These are phyloP conservation scores for Colletotrichum destructivum DNA, from an alignment of 2,329 filamentous ascomycete genomes.

Conservation along the genomic window DNA sequence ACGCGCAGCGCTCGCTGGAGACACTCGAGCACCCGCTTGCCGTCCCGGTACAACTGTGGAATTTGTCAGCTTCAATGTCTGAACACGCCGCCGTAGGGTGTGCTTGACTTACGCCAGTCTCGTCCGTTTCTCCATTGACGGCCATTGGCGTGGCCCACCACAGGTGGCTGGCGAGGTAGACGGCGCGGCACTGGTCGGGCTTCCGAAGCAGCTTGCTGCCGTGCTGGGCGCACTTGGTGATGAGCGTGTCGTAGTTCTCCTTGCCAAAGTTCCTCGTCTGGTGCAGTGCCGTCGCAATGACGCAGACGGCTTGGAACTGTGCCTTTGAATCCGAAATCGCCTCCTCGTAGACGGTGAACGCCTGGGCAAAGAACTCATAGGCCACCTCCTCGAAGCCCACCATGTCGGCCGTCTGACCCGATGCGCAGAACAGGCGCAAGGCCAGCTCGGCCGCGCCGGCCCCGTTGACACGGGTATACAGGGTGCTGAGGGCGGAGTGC, in stretches of 20 bases:
- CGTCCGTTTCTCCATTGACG: conserved; percentile 83
- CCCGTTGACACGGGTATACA: conserved; percentile 87
- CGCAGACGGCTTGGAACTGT: conserved; percentile 97
- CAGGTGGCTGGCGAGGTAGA: conserved; percentile 95
- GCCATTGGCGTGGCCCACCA: conserved; percentile 96
- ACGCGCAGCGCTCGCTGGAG: conserved; percentile 95
- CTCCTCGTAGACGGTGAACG: conserved; percentile 98
- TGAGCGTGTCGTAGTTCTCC: conserved; percentile 98
- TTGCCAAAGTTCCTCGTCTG: conserved; percentile 92
- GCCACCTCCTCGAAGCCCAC: conserved; percentile 94
- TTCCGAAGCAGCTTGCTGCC: conserved; percentile 98
- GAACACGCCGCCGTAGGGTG: background rate
- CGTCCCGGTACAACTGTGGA: conserved; percentile 93
- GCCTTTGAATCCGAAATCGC: conserved; percentile 95
- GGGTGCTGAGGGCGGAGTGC: conserved; percentile 86
- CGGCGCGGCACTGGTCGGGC: conserved; percentile 96
- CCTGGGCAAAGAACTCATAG: conserved; percentile 98
- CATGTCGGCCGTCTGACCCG: conserved; percentile 93
- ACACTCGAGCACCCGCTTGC: conserved; percentile 96
- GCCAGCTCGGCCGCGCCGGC: conserved; percentile 88
- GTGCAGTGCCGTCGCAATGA: conserved; percentile 91
- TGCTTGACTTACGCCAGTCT: conserved; percentile 76
- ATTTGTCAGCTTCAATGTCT: conserved; percentile 44
- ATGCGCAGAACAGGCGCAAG: conserved; percentile 90
- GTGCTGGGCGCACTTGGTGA: conserved; percentile 97